These are phyloP conservation scores for Diutina rugosa DNA, from an alignment of 1,139 yeast genomes.

Conservation along the genomic window DNA sequence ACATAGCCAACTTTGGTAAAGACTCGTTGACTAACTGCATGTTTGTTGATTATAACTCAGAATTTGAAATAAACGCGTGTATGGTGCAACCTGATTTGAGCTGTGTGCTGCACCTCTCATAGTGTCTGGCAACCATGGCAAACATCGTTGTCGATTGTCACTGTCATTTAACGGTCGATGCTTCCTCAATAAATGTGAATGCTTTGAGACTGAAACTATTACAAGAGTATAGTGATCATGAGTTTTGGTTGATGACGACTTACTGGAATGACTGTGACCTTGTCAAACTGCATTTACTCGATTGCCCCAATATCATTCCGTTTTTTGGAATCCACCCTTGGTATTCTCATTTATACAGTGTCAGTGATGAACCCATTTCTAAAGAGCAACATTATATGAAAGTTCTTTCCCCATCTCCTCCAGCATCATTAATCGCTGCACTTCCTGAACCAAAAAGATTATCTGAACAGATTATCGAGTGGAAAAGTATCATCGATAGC, in stretches of 20 bases:
- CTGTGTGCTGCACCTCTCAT: neutral
- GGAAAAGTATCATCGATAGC: slow-evolving; percentile 8
- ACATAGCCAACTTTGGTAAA: too few relatives aligned
- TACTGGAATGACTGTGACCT: neutral
- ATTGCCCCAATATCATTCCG: slow-evolving; percentile 27
- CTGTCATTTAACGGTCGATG: neutral
- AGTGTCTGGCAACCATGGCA: neutral
- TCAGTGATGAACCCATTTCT: slow-evolving; percentile 4
- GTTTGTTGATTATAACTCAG: neutral
- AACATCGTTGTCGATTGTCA: neutral
- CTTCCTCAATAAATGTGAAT: neutral
- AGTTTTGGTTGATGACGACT: neutral
- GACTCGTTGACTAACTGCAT: too few relatives aligned
- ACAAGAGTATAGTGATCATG: neutral
- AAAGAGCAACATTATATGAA: slow-evolving; percentile 40
- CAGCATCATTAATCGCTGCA: slow-evolving; percentile 24
- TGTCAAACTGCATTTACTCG: neutral
- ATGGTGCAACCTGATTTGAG: neutral
- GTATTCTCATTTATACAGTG: slow-evolving; percentile 57
- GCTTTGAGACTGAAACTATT: neutral
- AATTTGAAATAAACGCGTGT: neutral
- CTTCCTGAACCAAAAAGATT: slow-evolving; percentile 56
- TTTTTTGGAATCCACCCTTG: slow-evolving; percentile 88
- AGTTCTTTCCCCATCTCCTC: slow-evolving; percentile 33
- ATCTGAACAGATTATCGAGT: slow-evolving; percentile 17